Evolutionary conservation across 192 early-diverging fungal genomes (phyloP), one percentile per base, ranked within the genome.

Genomic region (Ambispora gerdemannii): DNA sequence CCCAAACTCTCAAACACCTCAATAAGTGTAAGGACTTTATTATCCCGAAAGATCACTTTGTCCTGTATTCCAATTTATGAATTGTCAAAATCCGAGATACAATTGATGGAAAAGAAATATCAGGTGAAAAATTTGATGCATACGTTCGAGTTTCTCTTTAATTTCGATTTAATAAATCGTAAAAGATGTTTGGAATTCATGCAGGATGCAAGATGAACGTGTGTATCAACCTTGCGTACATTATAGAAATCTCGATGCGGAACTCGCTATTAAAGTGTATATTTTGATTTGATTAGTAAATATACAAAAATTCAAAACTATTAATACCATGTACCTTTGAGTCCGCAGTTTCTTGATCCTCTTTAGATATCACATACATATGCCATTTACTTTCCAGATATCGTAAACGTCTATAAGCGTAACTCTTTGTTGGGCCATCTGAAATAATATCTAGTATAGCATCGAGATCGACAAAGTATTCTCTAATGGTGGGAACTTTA

Each of bases 161-260:
- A 78, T 76, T 95, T 96, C 34, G 90, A 86, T 76, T 98, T 97
- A 79, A 97, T 96, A 72, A 96, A 97, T 6, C 94, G 91, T 33
- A 97, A 76, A 58, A 97, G 70, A 74, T 97, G 95, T 81, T 97
- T 97, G 75, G 94, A 92, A 77, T 96, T 98, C 95, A 98, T 96
- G 69, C 93, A 95, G 3, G 89, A 84, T 3, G 91, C 90, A 73
- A 95, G 85, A 70, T 98, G 95, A 47, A 98, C 90, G 84, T 98
- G 95, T 52, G 93, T 95, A 78, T 98, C 96, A 19, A 98, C 94
- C 73, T 98, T 98, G 58, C 96, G 90, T 52, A 98, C 93, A 66
- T 98, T 98, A 86, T 98, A 98, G 74, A 96, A 93, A 76, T 98
- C 96, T 65, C 95, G 84, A 69, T 95, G 95, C 1, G 95, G 92